phyloP scores from a whole-genome alignment of 2,329 filamentous ascomycete species.

The Colletotrichum higginsianum region DNA sequence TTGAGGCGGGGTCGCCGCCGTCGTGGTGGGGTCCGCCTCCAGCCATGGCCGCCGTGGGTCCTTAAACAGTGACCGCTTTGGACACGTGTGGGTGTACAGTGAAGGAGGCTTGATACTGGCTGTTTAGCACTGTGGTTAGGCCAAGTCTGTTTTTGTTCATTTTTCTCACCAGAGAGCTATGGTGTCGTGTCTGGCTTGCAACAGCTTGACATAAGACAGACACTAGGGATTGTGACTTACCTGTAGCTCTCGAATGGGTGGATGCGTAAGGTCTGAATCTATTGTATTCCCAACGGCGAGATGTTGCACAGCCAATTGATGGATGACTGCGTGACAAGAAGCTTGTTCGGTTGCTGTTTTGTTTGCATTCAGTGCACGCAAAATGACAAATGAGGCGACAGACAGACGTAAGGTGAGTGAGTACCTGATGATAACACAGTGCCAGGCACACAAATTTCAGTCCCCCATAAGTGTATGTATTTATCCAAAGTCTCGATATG shows the following conservation, averaged over 20 bases:
- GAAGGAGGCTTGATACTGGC: constrained; percentile 16
- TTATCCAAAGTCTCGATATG: too few relatives aligned
- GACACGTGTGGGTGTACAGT: constrained; percentile 24
- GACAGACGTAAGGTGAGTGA: neutral
- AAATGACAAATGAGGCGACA: neutral
- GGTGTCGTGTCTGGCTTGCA: neutral
- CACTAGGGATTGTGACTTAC: neutral
- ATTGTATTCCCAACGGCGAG: too few relatives aligned
- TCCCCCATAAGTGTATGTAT: neutral
- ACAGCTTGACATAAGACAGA: neutral
- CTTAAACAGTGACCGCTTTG: neutral
- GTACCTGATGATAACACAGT: neutral
- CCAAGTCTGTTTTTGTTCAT: constrained; percentile 4
- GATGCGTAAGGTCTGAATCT: neutral
- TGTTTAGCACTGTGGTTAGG: constrained; percentile 19
- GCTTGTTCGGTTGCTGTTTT: constrained; percentile 10
- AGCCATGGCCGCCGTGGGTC: constrained; percentile 44
- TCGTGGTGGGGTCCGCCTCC: constrained; percentile 50
- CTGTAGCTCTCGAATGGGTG: neutral
- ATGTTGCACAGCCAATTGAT: neutral
- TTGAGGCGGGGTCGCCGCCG: constrained; percentile 53
- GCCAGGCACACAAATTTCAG: constrained; percentile 5
- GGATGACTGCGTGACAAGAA: neutral
- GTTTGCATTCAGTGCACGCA: constrained; percentile 4
- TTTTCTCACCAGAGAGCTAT: neutral